Evolutionary conservation across 1,139 yeast species (phyloP), one percentile per base, ranked within the genome.

Genomic region (Yarrowia galli): DNA sequence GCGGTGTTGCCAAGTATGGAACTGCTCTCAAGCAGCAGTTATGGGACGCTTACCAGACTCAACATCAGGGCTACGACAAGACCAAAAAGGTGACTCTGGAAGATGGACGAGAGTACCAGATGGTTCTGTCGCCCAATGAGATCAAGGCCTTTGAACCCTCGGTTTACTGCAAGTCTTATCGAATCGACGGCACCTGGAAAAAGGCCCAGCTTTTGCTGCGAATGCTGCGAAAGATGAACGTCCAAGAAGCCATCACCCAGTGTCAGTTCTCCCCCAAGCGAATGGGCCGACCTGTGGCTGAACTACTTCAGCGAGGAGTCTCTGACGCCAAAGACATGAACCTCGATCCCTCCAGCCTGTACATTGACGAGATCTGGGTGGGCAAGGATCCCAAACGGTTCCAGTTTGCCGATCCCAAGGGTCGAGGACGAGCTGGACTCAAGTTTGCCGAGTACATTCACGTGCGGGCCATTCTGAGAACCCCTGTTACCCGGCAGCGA

Each of bases 401-500:
- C 65, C 89, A 86, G 78, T 85, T 96, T 77, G 79, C 88, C n/a
- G 97, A 93, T 73, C 83, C 85, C 75, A 92, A 92, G 81, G 97
- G 96, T 71, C 88, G 98, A 81, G 98, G 98, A 71, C 86, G 97
- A 78, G 83, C 85, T 48, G 98, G 98, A 75, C 79, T 90, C 67
- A 85, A 91, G 67, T 84, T 83, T 53, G 96, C 91, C 76, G 87
- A 89, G 71, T 89, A 85, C 77, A 86, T 92, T 68, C 97, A 95
- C 77, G 86, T 93, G 64, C 87, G 89, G 79, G 92, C 91, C 67
- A 83, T 93, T 70, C 82, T 93, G 71, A 89, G 87, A 77, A 83
- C 90, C 9, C 77, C 86, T 70, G 84, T 81, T 23, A 87, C 83
- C 72, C 73, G 43, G 93, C 89, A 74, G 79, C 80, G 69, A 77